These are phyloP conservation scores for Yamadazyma insecticola DNA, from an alignment of 805 yeast species.

Conservation along the genomic window DNA sequence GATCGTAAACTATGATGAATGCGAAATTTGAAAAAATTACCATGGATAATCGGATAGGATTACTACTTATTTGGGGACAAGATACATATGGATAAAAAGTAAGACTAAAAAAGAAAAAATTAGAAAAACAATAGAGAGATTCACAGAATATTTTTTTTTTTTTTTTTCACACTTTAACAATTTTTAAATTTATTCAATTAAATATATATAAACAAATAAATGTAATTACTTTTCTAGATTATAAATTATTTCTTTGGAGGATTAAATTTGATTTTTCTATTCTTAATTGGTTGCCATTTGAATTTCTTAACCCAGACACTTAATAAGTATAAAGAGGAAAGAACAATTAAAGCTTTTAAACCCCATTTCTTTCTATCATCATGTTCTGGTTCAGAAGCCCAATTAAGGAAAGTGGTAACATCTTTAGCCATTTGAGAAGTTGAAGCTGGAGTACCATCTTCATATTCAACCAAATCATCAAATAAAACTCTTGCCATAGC, in stretches of 20 bases:
- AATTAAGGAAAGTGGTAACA: conserved; percentile 90
- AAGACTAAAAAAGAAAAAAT: too few species aligned
- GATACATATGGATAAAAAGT: too few species aligned
- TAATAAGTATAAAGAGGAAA: conserved; percentile 73
- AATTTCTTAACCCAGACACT: conserved; percentile 93
- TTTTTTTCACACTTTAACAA: too few species aligned
- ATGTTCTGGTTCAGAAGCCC: conserved; percentile 98
- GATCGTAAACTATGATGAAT: too few species aligned
- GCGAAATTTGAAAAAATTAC: too few species aligned
- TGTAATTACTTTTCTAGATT: conserved; percentile 1
- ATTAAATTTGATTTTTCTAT: conserved; percentile 87
- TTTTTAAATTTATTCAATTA: too few species aligned
- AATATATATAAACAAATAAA: too few species aligned
- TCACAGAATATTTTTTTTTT: too few species aligned
- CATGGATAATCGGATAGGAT: too few species aligned
- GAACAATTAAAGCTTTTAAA: conserved; percentile 80
- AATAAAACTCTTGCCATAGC: conserved; percentile 99
- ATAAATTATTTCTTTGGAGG: conserved; percentile 67
- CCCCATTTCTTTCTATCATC: conserved; percentile 98
- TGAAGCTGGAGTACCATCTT: conserved; percentile 98
- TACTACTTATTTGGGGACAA: too few species aligned
- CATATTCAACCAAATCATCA: conserved; percentile 96
- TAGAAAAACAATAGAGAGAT: too few species aligned
- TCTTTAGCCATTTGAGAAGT: conserved; percentile 99
- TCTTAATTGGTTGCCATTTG: conserved; percentile 96